A percentile compares a stretch with the other conserved stretches of the same genome.
These are phyloP conservation scores for Phytophthora chlamydospora DNA, from an alignment of 352 stramenopile genomes.

Conservation along the genomic window DNA sequence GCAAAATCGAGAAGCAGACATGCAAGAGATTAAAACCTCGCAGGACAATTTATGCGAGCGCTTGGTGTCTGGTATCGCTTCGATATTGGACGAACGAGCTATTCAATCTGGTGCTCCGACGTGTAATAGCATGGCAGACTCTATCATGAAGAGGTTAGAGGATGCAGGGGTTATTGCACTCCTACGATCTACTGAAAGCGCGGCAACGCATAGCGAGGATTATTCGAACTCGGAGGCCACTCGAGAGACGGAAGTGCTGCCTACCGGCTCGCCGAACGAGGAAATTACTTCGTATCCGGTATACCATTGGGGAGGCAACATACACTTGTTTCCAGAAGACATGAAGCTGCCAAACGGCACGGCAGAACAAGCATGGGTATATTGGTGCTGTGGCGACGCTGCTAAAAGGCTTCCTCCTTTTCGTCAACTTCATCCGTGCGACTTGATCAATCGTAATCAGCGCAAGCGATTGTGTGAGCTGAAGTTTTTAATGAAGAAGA, in stretches of 20 bases:
- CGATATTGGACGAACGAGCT: constrained; percentile 3
- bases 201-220: background rate
- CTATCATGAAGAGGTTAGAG: constrained; percentile 2
- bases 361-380: constrained; percentile 9
- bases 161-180: background rate
- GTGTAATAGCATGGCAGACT: constrained; percentile 5
- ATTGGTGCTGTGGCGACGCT: constrained; percentile 12
- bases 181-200: background rate
- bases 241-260: too few species aligned
- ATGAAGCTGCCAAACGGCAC: constrained; percentile 11
- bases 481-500: constrained; percentile 19
- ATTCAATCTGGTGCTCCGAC: background rate
- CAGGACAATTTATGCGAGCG: background rate
- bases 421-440: constrained; percentile 1
- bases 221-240: background rate
- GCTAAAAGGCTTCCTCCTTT: background rate
- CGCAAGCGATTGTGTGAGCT: constrained; percentile 20
- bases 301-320: constrained; percentile 11
- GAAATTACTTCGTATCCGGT: constrained; percentile 1
- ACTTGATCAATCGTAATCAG: constrained; percentile 18
- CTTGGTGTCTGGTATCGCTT: background rate
- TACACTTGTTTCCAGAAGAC: constrained; percentile 7
- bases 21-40: background rate
- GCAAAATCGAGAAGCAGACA: background rate
- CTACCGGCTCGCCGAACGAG: too few species aligned